These are phyloP conservation scores for Solanum sparsipilum DNA, from an alignment of 257 asterid species.

Conservation along the genomic window DNA sequence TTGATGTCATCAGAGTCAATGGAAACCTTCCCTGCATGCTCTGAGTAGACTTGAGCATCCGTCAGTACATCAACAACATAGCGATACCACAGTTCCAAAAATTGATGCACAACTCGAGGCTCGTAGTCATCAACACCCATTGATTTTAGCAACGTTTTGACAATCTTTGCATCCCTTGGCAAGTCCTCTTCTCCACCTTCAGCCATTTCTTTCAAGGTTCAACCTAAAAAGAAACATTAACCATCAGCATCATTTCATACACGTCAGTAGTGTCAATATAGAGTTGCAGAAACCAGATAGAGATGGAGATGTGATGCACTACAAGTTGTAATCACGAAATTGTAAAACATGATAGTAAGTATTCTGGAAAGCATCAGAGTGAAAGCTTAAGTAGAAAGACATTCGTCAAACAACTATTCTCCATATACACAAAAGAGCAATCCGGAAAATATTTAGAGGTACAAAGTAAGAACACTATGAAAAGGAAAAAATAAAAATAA, in stretches of 20 bases:
- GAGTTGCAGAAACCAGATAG: background rate
- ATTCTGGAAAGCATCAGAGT: background rate
- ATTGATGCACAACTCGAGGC: conserved; percentile 79
- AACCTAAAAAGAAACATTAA: background rate
- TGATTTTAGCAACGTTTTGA: conserved; percentile 71
- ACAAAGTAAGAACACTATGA: background rate
- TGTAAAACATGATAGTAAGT: background rate
- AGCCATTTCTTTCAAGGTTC: conserved; percentile 28
- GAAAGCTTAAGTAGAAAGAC: background rate
- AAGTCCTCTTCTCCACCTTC: conserved; percentile 66
- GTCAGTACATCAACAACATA: conserved; percentile 68
- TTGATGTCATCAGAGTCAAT: conserved; percentile 80
- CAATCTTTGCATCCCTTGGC: conserved; percentile 84
- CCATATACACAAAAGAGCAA: background rate
- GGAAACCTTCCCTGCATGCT: conserved; percentile 60
- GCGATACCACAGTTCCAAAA: conserved; percentile 70
- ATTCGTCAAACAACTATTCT: background rate
- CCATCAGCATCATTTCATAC: background rate
- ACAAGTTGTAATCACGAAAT: background rate
- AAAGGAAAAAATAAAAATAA: background rate
- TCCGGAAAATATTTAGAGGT: background rate
- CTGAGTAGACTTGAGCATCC: conserved; percentile 81
- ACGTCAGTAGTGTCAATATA: background rate
- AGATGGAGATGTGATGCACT: background rate
- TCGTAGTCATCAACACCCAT: conserved; percentile 85